phyloP scores from a whole-genome alignment of 345 rosid genomes.

The Aegle marmelos region DNA sequence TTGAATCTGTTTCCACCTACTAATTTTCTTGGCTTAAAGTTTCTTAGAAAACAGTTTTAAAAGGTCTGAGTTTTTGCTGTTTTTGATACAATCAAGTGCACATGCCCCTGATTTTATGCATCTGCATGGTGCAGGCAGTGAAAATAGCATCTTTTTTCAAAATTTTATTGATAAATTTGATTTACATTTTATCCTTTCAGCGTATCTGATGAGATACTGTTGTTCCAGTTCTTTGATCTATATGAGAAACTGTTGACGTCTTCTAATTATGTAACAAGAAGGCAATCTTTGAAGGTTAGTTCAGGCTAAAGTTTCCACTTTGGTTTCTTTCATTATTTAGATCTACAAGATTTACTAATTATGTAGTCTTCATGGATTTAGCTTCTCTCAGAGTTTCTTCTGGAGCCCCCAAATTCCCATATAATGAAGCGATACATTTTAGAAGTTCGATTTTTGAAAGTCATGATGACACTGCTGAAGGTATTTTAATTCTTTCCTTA shows the following conservation, averaged over 20 bases:
- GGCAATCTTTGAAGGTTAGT: slow-evolving; percentile 94
- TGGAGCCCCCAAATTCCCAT: slow-evolving; percentile 83
- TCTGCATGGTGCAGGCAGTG: not conserved
- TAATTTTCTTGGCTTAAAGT: slow-evolving; percentile 1
- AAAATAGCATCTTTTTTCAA: not conserved
- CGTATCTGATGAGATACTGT: slow-evolving; percentile 23
- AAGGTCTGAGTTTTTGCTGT: not conserved
- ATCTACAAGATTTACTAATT: not conserved
- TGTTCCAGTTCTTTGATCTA: slow-evolving; percentile 82
- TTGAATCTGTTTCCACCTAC: not conserved
- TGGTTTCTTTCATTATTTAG: slow-evolving; percentile 8
- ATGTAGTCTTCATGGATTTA: slow-evolving; percentile 30
- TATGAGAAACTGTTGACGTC: slow-evolving; percentile 86
- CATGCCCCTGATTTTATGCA: not conserved
- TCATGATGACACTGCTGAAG: slow-evolving; percentile 89
- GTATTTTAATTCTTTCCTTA: slow-evolving; percentile 28
- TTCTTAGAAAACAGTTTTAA: not conserved
- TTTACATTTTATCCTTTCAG: slow-evolving; percentile 4
- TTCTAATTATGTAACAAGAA: slow-evolving; percentile 89
- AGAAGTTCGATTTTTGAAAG: slow-evolving; percentile 87
- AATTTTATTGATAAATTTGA: slow-evolving; percentile 1
- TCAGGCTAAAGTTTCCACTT: slow-evolving; percentile 9
- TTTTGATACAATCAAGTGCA: not conserved
- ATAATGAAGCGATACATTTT: slow-evolving; percentile 89
- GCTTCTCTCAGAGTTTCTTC: slow-evolving; percentile 92